Evolutionary conservation across 129 eudicot species (phyloP).

Genomic region (Chrysanthemum lavandulifolium): DNA sequence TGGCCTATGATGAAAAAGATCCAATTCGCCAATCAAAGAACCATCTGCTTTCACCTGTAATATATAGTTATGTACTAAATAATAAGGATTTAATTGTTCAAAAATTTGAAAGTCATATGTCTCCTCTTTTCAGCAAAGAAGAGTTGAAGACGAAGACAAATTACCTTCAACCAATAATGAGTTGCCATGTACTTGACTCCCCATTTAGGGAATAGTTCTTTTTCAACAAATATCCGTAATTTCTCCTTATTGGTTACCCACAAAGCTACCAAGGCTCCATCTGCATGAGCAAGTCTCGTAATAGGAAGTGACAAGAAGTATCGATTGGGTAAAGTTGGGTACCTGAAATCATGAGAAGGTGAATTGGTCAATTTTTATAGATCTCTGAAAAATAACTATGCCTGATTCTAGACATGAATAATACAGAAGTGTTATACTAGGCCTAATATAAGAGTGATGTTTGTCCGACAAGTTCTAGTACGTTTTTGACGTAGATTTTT

Average conservation of each 20-base stretch:
- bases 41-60: slow-evolving; percentile 88
- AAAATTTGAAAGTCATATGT: neutral
- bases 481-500: too few species aligned
- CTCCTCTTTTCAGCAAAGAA: too few species aligned
- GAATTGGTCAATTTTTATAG: neutral
- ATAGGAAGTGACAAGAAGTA: slow-evolving; percentile 80
- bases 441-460: too few species aligned
- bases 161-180: slow-evolving; percentile 86
- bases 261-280: slow-evolving; percentile 78
- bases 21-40: slow-evolving; percentile 75
- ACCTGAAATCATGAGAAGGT: slow-evolving; percentile 44
- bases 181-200: slow-evolving; percentile 79
- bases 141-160: neutral
- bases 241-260: slow-evolving; percentile 98
- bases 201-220: slow-evolving; percentile 84
- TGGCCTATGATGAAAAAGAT: slow-evolving; percentile 94
- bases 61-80: neutral
- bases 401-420: too few species aligned
- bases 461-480: too few species aligned
- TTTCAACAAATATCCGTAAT: slow-evolving; percentile 73
- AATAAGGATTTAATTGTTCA: too few species aligned
- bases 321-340: slow-evolving; percentile 81
- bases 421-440: too few species aligned
- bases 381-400: too few species aligned
- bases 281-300: slow-evolving; percentile 54